These are phyloP conservation scores for Groenewaldozyma salmanticensis DNA, from an alignment of 805 yeast genomes.

Conservation along the genomic window DNA sequence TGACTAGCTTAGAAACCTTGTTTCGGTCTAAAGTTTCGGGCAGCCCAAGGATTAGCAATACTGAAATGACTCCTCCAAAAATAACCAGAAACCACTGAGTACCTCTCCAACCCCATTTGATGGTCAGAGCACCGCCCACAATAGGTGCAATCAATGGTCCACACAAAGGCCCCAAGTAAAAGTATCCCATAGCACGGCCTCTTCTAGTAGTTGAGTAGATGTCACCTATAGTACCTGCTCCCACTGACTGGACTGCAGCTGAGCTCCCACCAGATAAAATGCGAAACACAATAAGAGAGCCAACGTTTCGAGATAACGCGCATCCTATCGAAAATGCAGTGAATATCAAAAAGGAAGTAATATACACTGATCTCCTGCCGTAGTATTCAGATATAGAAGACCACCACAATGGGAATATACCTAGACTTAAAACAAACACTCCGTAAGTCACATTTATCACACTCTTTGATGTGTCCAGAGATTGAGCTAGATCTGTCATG, in stretches of 20 bases:
- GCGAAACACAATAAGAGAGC: constrained; percentile 56
- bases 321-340: constrained; percentile 64
- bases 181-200: constrained; percentile 72
- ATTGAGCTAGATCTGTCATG: constrained; percentile 44
- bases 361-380: constrained; percentile 68
- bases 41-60: constrained; percentile 43
- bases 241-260: constrained; percentile 80
- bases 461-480: constrained; percentile 46
- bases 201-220: constrained; percentile 55
- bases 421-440: constrained; percentile 60
- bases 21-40: constrained; percentile 68
- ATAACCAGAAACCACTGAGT: constrained; percentile 80
- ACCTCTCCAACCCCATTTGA: constrained; percentile 77
- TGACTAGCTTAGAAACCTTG: not conserved
- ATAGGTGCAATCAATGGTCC: constrained; percentile 79
- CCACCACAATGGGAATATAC: constrained; percentile 86
- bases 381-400: constrained; percentile 63
- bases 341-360: constrained; percentile 55
- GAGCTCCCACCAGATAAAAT: constrained; percentile 71
- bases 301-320: constrained; percentile 52
- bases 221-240: constrained; percentile 83
- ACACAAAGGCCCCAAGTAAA: constrained; percentile 68
- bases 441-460: constrained; percentile 75
- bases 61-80: constrained; percentile 44
- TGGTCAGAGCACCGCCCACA: constrained; percentile 64